Percentiles rank a stretch among this genome's conserved stretches.
These are phyloP conservation scores for Termitomyces sp. DNA, from an alignment of 768 basidiomycete species.

Conservation along the genomic window DNA sequence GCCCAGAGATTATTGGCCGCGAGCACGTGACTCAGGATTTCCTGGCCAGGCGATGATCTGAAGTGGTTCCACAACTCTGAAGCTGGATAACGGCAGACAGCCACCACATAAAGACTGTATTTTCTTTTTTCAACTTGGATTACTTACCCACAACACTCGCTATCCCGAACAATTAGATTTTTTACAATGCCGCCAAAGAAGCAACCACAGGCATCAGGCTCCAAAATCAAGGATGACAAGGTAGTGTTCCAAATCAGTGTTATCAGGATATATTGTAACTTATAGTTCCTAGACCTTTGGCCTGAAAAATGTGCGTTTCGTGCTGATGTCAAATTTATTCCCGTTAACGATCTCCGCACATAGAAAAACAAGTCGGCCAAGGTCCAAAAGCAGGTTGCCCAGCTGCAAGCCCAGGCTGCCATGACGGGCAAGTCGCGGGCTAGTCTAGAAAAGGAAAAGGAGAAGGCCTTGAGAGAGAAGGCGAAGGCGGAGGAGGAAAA, in stretches of 20 bases:
- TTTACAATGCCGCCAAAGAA: constrained; percentile 21
- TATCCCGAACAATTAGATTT: constrained; percentile 1
- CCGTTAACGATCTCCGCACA: constrained; percentile 6
- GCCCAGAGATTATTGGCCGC: no score
- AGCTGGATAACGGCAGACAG: neutral
- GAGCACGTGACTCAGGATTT: neutral
- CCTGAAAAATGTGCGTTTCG: constrained; percentile 17
- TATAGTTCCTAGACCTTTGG: constrained; percentile 16
- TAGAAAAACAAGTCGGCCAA: constrained; percentile 95
- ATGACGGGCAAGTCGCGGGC: constrained; percentile 77
- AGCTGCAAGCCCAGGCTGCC: constrained; percentile 74
- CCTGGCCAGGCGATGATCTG: neutral
- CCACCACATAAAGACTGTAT: neutral
- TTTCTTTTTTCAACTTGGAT: neutral
- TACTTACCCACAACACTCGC: neutral
- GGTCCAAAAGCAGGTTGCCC: constrained; percentile 81
- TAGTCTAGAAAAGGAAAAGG: constrained; percentile 78
- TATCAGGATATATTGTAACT: constrained; percentile 4
- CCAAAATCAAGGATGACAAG: constrained; percentile 22
- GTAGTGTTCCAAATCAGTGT: constrained; percentile 7
- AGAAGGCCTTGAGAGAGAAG: constrained; percentile 73
- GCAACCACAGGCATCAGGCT: constrained; percentile 17
- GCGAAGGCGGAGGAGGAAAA: constrained; percentile 78
- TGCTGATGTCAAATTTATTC: neutral
- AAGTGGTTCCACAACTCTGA: neutral